A percentile compares a stretch with the other conserved stretches of the same genome.
Evolutionary conservation across 257 asterid genomes (phyloP).

Genomic region (Orobanche coerulescens): DNA sequence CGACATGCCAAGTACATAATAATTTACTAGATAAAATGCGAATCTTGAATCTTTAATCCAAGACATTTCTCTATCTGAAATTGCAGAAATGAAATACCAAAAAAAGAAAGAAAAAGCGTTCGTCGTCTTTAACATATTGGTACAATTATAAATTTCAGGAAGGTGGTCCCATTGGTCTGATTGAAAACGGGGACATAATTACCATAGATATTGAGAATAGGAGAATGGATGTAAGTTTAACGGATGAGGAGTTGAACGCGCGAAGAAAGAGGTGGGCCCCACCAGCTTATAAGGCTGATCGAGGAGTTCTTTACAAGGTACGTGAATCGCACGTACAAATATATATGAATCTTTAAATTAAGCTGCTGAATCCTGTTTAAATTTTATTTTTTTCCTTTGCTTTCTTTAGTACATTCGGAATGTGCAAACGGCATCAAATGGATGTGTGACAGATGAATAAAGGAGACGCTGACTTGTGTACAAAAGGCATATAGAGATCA

Average conservation of each 20-base stretch:
- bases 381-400: background rate
- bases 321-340: background rate
- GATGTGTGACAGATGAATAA: constrained; percentile 93
- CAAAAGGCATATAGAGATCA: constrained; percentile 17
- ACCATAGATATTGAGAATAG: constrained; percentile 62
- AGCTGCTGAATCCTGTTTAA: background rate
- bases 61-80: background rate
- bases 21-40: background rate
- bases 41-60: background rate
- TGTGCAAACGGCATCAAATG: constrained; percentile 83
- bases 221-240: constrained; percentile 61
- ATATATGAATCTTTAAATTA: background rate
- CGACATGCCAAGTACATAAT: background rate
- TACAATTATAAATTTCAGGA: constrained; percentile 48
- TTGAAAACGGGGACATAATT: constrained; percentile 64
- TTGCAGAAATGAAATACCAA: background rate
- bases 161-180: constrained; percentile 91
- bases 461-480: background rate
- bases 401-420: constrained; percentile 64
- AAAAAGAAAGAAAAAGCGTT: background rate
- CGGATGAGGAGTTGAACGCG: constrained; percentile 54
- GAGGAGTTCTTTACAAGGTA: constrained; percentile 93
- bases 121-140: background rate
- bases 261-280: constrained; percentile 76
- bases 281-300: constrained; percentile 64